These are phyloP conservation scores for Hypholoma fasciculare DNA, from an alignment of 768 basidiomycete genomes.

Conservation along the genomic window DNA sequence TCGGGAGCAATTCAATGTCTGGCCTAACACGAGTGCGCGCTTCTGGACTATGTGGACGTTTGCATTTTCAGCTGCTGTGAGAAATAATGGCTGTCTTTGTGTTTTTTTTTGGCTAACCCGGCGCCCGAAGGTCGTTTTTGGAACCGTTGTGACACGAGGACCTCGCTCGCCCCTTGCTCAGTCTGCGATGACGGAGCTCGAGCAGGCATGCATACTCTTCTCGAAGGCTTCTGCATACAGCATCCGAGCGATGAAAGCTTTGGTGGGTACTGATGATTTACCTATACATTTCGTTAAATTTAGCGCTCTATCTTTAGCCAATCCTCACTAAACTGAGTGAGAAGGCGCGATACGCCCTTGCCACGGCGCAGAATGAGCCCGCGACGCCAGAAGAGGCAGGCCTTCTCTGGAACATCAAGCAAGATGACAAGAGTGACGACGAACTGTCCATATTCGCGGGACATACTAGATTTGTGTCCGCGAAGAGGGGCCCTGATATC, in stretches of 20 bases:
- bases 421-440: conserved; percentile 56
- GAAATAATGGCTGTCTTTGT: conserved; percentile 10
- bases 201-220: conserved; percentile 68
- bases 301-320: conserved; percentile 36
- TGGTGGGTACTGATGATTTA: conserved; percentile 40
- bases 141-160: conserved; percentile 74
- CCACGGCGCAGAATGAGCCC: conserved; percentile 38
- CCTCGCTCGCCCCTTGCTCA: conserved; percentile 68
- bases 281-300: background rate
- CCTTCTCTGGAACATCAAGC: conserved; percentile 51
- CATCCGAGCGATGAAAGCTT: conserved; percentile 63
- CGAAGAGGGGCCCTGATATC: conserved; percentile 30
- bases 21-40: conserved; percentile 48
- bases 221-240: conserved; percentile 57
- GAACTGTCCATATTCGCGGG: conserved; percentile 73
- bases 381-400: conserved; percentile 33
- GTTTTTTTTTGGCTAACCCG: background rate
- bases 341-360: conserved; percentile 62
- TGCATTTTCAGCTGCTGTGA: conserved; percentile 54
- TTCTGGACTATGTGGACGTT: conserved; percentile 69
- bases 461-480: conserved; percentile 60
- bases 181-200: conserved; percentile 68
- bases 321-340: conserved; percentile 62
- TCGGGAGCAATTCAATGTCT: conserved; percentile 44
- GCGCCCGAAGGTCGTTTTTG: conserved; percentile 63